Conservation (phyloP, 441 rosid species). For the Manihot esculenta region DNA sequence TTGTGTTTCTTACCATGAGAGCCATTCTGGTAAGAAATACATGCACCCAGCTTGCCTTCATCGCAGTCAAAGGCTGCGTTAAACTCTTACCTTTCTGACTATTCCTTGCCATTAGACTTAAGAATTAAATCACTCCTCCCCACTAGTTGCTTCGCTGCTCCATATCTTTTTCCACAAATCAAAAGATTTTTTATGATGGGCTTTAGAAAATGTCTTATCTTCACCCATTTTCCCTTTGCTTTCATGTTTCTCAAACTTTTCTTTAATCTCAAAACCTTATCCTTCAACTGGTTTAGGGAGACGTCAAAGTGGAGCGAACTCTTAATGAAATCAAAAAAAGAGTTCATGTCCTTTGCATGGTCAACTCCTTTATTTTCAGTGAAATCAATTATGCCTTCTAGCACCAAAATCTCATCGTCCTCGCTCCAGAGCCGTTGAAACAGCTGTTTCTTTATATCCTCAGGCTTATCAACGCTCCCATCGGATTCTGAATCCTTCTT, state of each 20-base stretch:
- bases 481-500: conserved; percentile 19
- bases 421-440: conserved; percentile 31
- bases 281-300: conserved; percentile 29
- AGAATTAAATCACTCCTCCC: not conserved
- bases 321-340: conserved; percentile 35
- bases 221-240: conserved; percentile 37
- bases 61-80: no score
- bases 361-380: conserved; percentile 30
- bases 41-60: conserved; percentile 12
- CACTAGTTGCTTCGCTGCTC: conserved; percentile 23
- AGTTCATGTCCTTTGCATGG: conserved; percentile 31
- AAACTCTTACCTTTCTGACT: conserved; percentile 7
- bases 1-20: no score
- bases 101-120: conserved; percentile 28
- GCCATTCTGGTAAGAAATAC: no score
- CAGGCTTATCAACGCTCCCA: conserved; percentile 8
- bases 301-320: conserved; percentile 34
- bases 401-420: conserved; percentile 40
- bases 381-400: conserved; percentile 42
- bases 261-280: conserved; percentile 37
- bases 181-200: conserved; percentile 37
- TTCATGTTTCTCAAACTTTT: conserved; percentile 38
- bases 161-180: conserved; percentile 43
- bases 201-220: conserved; percentile 30
- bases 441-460: conserved; percentile 14